Evolutionary conservation across 345 rosid species (phyloP), one percentile per base, ranked within the genome.

Genomic region (Pistacia vera): DNA sequence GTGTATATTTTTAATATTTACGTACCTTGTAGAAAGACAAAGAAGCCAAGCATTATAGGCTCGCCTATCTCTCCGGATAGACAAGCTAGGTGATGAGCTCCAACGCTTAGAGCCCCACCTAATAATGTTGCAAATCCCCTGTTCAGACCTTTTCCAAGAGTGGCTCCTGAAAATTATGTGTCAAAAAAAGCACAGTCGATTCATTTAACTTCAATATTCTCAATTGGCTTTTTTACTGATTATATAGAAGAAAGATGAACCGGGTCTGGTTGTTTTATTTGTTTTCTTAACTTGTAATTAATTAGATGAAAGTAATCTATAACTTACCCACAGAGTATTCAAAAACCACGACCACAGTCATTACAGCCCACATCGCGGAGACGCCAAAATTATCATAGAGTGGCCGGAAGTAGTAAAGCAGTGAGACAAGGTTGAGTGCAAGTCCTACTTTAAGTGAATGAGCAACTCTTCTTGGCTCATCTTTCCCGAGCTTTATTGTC

Each of bases 361-460:
- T 87, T 0, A 94, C 86, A 58, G 97, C 97, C 97, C 97, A 91
- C 83, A 88, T 88, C 68, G 97, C 95, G 62, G 88, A 77, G 74
- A 81, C 88, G 4, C 93, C 97, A 33, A 92, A 90, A 77, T 63
- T 87, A 54, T 88, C 81, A 64, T 89, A 92, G 5, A 90, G 83
- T 56, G 97, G 95, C 63, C 84, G 80, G 71, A 33, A 89, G 70
- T 88, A 92, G 84, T 88, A 91, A 28, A 90, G 67, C 9, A 89
- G 54, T 1, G 95, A 92, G 57, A 92, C 97, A 8, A 89, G 71
- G 33, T 90, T 78, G 36, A 94, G 86, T 8, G 91, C 92, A 6
- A 90, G 77, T 62, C 93, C 98, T 8, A 84, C 90, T 88, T 94
- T 92, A 3, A 94, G 74, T 8, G 97, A 85, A 81, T 94, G 98